These are phyloP conservation scores for Datura wrightii DNA, from an alignment of 257 asterid genomes.

Conservation along the genomic window DNA sequence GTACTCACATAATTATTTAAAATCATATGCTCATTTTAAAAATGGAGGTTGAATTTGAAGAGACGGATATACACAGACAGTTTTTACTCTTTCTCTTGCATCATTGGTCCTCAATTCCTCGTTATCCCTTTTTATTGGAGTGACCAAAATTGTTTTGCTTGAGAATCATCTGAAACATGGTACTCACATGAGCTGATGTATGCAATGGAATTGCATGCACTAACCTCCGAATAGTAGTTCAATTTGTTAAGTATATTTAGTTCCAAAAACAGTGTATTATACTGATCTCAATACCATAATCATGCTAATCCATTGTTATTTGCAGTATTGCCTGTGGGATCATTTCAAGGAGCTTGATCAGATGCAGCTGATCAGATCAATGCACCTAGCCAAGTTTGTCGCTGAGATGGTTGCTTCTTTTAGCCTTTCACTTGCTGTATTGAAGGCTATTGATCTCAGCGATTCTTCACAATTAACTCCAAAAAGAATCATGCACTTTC, in stretches of 20 bases:
- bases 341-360: slow-evolving; percentile 89
- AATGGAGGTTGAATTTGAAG: neutral
- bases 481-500: slow-evolving; percentile 85
- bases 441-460: slow-evolving; percentile 73
- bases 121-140: neutral
- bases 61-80: neutral
- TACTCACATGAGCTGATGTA: slow-evolving; percentile 2
- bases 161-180: neutral
- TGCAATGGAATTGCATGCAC: neutral
- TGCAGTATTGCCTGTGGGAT: slow-evolving; percentile 95
- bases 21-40: neutral
- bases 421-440: slow-evolving; percentile 73
- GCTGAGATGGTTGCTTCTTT: slow-evolving; percentile 80
- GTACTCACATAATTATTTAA: slow-evolving; percentile 8
- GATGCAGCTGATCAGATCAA: slow-evolving; percentile 74
- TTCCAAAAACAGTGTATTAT: slow-evolving; percentile 1
- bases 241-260: neutral
- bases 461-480: slow-evolving; percentile 60
- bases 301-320: neutral
- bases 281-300: neutral
- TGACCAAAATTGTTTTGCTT: neutral
- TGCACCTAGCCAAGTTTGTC: slow-evolving; percentile 82
- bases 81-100: neutral
- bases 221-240: neutral
- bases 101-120: neutral